Evolutionary conservation across 78 protist genomes (phyloP).

Genomic region (Guillardia theta): DNA sequence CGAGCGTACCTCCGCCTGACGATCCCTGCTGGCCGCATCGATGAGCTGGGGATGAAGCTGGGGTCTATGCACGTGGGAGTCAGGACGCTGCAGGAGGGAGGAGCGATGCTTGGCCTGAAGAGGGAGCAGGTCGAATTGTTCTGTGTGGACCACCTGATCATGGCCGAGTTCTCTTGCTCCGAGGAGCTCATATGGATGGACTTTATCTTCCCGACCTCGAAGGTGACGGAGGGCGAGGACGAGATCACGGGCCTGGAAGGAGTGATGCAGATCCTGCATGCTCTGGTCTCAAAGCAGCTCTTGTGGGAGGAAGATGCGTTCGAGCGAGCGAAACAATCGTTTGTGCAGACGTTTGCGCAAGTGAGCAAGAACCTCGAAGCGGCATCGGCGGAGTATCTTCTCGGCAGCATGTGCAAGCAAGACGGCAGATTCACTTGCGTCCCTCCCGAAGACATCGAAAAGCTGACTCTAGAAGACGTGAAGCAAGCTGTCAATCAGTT

Average conservation of each 20-base stretch:
- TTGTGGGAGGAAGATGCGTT: constrained; percentile 21
- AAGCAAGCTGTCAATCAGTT: not conserved
- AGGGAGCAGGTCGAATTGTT: not conserved
- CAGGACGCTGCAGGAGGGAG: not conserved
- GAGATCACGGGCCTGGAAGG: not conserved
- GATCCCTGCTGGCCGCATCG: not conserved
- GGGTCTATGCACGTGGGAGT: too few species aligned
- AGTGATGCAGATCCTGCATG: not conserved
- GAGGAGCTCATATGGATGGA: not conserved
- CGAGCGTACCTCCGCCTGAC: not conserved
- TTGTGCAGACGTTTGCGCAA: not conserved
- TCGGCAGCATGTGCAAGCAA: not conserved
- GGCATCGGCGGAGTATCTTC: not conserved
- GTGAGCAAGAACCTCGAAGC: constrained; percentile 11
- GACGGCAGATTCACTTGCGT: not conserved
- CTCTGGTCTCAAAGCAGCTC: not conserved
- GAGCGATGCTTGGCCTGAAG: not conserved
- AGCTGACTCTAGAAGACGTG: too few species aligned
- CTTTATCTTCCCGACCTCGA: not conserved
- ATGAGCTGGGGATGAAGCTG: not conserved
- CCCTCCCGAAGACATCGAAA: not conserved
- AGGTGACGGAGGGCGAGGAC: not conserved
- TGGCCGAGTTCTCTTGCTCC: not conserved
- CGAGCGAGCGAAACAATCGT: constrained; percentile 1
- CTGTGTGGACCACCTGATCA: constrained; percentile 27